phyloP scores from a whole-genome alignment of 108 stramenopile genomes.

The Discostella stelligeroides region DNA sequence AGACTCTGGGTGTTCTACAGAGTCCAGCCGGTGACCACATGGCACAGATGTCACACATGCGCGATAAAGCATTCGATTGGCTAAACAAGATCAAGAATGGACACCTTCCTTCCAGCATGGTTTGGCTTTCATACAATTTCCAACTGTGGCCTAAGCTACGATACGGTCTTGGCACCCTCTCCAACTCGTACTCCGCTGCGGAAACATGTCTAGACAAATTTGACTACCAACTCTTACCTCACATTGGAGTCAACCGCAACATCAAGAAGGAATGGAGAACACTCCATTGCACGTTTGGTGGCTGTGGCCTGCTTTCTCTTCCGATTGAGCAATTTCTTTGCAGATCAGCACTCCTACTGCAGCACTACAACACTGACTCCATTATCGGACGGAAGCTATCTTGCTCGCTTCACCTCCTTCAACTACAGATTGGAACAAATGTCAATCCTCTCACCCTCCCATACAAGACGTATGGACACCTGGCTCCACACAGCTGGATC shows the following conservation, averaged over 20 bases:
- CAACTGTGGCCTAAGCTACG: constrained; percentile 27
- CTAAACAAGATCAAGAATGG: constrained; percentile 8
- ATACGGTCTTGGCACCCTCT: constrained; percentile 20
- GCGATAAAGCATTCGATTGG: neutral
- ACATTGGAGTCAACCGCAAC: neutral
- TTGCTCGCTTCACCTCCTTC: too few species aligned
- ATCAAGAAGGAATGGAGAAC: constrained; percentile 13
- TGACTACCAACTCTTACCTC: constrained; percentile 1
- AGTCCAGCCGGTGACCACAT: constrained; percentile 1
- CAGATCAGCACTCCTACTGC: too few species aligned
- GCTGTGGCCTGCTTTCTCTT: constrained; percentile 4
- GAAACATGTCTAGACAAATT: neutral
- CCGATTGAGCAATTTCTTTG: too few species aligned
- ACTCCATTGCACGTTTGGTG: neutral
- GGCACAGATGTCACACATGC: neutral
- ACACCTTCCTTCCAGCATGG: constrained; percentile 2
- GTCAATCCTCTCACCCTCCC: too few species aligned
- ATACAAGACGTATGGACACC: too few species aligned
- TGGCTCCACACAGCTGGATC: too few species aligned
- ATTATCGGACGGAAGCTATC: too few species aligned
- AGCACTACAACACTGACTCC: too few species aligned
- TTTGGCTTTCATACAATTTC: constrained; percentile 20
- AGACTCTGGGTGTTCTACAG: constrained; percentile 13
- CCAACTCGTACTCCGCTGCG: neutral
- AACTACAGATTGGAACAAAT: too few species aligned